Base-by-base conservation (phyloP, 164 flowering plant species). In the grape (Vitis vinifera) region DNA sequence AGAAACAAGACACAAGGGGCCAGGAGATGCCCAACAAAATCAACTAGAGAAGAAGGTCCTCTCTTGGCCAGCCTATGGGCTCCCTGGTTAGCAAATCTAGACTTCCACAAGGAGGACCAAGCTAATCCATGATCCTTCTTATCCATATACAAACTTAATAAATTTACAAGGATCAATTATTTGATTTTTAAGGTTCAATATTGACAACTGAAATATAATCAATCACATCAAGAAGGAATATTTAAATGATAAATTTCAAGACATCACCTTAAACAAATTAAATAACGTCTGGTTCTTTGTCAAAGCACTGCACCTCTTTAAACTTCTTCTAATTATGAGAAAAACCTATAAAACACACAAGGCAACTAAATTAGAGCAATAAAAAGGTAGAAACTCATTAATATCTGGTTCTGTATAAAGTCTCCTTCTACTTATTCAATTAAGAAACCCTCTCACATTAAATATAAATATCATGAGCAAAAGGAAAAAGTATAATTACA, bases 261-360 rank as follows among this genome's bases (percentile, higher is more conserved):
- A 59, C 58, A 55, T 50, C 75, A 95, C 99, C 97, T 86, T 91
- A 79, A 95, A 87, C 81, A 95, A 81, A 81, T 91, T 93, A 64
- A 85, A 85, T 69, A 95, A 77, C 48, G 99, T 91, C 77, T 95
- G 94, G 76, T 72, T 93, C 85, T 93, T 95, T 27, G 98, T 93
- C 80, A 95, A 78, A 62, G 94, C 93, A 80, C 91, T 89, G 85
- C 99, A 95, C 62, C 99, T 79, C 85, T 95, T 95, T 75, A 95
- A 81, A 81, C 92, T 93, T 76, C 92, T 87, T 76, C 97, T 87
- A 75, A 95, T 93, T 49, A 91, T 90, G 68, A 93, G 82, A 84
- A 93, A 93, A 77, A 90, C 85, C 98, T 94, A 68, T 50, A 76
- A 65, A 66, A 68, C 48, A 76, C 47, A 2, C 3, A 48, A 30